A percentile compares a stretch with the other conserved stretches of the same genome.
These are phyloP conservation scores for Sporothrix pseudoabietina DNA, from an alignment of 2,329 filamentous ascomycete genomes.

Conservation along the genomic window DNA sequence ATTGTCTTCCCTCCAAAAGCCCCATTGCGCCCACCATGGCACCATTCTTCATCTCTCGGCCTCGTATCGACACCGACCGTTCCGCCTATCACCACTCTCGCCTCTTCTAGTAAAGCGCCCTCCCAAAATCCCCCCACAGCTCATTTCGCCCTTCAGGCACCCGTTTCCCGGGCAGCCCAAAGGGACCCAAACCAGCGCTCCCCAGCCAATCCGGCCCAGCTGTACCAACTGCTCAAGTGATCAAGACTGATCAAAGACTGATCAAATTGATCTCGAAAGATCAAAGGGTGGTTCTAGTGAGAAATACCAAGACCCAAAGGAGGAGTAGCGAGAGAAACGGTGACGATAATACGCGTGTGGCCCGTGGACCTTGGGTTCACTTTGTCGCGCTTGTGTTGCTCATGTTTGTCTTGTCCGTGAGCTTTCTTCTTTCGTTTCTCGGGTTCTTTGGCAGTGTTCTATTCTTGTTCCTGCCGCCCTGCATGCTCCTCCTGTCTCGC, in stretches of 20 bases:
- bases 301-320: constrained; percentile 11
- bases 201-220: constrained; percentile 23
- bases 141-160: constrained; percentile 30
- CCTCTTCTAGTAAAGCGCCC: constrained; percentile 27
- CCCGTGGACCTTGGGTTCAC: background rate
- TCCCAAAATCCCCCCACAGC: constrained; percentile 29
- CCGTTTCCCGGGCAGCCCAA: constrained; percentile 28
- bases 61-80: constrained; percentile 23
- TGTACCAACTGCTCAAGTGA: constrained; percentile 21
- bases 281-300: constrained; percentile 10
- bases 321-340: constrained; percentile 4
- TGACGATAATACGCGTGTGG: constrained; percentile 16
- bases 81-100: constrained; percentile 10
- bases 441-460: background rate
- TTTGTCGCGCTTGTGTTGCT: background rate
- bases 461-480: background rate
- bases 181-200: background rate
- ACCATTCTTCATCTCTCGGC: constrained; percentile 25
- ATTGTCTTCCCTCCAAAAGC: background rate
- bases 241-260: background rate
- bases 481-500: constrained; percentile 5
- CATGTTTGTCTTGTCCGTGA: background rate
- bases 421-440: background rate
- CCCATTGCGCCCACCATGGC: background rate
- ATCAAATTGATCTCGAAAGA: constrained; percentile 1